phyloP scores from a whole-genome alignment of 1,284 basidiomycete genomes.

The Trichosporon sp. region DNA sequence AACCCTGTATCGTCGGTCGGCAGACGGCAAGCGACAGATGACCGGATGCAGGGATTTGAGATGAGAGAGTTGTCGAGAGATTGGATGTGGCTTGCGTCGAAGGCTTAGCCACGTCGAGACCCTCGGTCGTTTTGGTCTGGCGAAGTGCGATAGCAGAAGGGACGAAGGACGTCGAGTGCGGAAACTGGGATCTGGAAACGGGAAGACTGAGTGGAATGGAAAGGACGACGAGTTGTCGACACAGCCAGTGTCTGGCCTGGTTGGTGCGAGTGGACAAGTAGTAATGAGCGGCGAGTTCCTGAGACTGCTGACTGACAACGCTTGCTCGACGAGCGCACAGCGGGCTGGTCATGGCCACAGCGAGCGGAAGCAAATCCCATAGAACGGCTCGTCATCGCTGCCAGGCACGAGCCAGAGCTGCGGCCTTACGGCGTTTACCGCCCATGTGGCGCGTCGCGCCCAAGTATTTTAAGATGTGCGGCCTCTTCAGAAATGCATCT shows the following conservation, averaged over 20 bases:
- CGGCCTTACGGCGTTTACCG: neutral
- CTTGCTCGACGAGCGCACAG: neutral
- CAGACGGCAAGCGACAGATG: neutral
- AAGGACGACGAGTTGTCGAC: neutral
- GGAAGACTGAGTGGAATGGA: neutral
- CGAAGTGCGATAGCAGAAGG: neutral
- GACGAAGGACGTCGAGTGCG: neutral
- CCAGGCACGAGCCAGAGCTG: neutral
- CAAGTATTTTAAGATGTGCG: neutral
- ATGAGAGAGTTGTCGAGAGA: neutral
- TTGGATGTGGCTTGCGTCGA: neutral
- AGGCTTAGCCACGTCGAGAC: neutral
- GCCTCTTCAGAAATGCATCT: neutral
- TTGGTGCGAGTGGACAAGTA: conserved; percentile 3
- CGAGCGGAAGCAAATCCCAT: neutral
- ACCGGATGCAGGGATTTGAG: neutral
- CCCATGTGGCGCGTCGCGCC: conserved; percentile 1
- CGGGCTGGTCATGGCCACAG: conserved; percentile 1
- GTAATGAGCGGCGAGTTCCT: conserved; percentile 1
- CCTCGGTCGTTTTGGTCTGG: neutral
- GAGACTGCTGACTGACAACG: conserved; percentile 3
- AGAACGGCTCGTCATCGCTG: conserved; percentile 1
- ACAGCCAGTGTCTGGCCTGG: neutral
- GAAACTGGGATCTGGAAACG: neutral
- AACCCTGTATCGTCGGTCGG: neutral